Percentiles rank a stretch among this genome's conserved stretches.
Conservation (phyloP, 768 basidiomycete species). For the Mycena rosella region DNA sequence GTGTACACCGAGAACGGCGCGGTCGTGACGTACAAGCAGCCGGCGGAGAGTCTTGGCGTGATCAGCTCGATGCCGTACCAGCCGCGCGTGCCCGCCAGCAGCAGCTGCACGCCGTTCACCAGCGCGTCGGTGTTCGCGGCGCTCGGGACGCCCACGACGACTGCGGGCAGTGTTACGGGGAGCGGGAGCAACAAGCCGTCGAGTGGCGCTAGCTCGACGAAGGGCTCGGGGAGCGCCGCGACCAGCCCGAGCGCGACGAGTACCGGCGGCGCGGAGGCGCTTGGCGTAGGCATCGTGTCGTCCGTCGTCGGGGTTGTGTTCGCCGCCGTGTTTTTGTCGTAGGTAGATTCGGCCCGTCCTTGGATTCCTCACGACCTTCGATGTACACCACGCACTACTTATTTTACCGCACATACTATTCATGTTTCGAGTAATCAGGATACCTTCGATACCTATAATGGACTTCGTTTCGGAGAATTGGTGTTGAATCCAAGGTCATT, state of each 20-base stretch:
- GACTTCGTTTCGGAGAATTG: neutral
- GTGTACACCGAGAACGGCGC: slow-evolving; percentile 51
- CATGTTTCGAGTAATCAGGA: neutral
- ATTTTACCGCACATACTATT: slow-evolving; percentile 2
- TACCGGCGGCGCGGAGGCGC: slow-evolving; percentile 18
- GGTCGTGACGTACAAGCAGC: slow-evolving; percentile 58
- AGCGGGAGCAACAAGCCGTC: neutral
- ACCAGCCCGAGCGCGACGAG: slow-evolving; percentile 15
- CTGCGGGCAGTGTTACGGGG: neutral
- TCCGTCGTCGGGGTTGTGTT: slow-evolving; percentile 36
- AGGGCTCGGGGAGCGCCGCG: slow-evolving; percentile 5
- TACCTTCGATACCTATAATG: neutral
- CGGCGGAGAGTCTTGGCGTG: slow-evolving; percentile 56
- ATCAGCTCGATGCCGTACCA: slow-evolving; percentile 59
- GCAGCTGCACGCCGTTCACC: slow-evolving; percentile 50
- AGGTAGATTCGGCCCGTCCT: neutral
- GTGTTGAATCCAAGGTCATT: too few relatives aligned
- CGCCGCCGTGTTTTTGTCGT: slow-evolving; percentile 39
- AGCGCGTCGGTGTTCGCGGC: slow-evolving; percentile 48
- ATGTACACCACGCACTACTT: neutral
- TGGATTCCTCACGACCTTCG: slow-evolving; percentile 3
- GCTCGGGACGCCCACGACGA: slow-evolving; percentile 18
- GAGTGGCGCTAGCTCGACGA: neutral
- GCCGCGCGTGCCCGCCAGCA: slow-evolving; percentile 54
- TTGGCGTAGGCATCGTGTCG: slow-evolving; percentile 9